These are phyloP conservation scores for Trichoderma sp. DNA, from an alignment of 2,329 filamentous ascomycete species.

Conservation along the genomic window DNA sequence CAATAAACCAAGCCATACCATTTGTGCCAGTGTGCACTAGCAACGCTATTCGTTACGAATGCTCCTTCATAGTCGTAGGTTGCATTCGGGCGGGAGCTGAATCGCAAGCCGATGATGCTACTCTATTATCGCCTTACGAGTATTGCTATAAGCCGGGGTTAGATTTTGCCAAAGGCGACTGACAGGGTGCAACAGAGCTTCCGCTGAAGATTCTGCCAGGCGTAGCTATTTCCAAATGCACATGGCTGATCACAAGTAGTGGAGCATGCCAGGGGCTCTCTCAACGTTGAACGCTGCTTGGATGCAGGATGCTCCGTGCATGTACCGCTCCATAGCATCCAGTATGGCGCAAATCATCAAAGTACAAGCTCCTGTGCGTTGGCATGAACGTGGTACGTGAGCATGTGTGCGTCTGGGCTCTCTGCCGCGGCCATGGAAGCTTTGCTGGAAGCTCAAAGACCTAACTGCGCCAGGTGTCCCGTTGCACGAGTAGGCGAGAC, in stretches of 20 bases:
- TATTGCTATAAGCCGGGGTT: neutral
- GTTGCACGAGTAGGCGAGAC: neutral
- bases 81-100: neutral
- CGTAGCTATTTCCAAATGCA: slow-evolving; percentile 18
- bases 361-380: neutral
- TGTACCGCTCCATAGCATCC: neutral
- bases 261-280: neutral
- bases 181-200: slow-evolving; percentile 3
- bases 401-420: neutral
- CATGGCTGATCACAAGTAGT: neutral
- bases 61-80: neutral
- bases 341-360: neutral
- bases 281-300: neutral
- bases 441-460: neutral
- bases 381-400: neutral
- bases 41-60: neutral
- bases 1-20: neutral
- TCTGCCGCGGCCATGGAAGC: neutral
- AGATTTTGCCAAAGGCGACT: neutral
- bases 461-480: neutral
- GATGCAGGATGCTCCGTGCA: neutral
- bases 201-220: slow-evolving; percentile 18
- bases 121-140: neutral
- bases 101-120: neutral
- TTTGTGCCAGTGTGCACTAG: neutral